phyloP scores from a whole-genome alignment of 163 green algal genomes.

The Volvox carteri region DNA sequence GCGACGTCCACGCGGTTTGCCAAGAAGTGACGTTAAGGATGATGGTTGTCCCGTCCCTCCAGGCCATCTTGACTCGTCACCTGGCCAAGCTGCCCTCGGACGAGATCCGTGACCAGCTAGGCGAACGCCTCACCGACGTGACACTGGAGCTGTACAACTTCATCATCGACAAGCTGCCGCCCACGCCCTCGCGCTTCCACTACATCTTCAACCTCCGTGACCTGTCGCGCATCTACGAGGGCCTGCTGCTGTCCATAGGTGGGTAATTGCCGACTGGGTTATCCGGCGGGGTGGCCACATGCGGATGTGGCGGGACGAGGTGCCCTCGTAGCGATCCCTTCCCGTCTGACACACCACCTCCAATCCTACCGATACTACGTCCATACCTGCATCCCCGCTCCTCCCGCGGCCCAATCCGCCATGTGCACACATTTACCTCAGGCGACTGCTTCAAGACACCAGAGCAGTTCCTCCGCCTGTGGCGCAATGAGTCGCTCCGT shows the following conservation, averaged over 20 bases:
- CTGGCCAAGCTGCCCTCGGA: conserved; percentile 69
- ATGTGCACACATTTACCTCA: neutral
- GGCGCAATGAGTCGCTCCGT: conserved; percentile 85
- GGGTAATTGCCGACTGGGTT: neutral
- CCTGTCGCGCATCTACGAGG: conserved; percentile 84
- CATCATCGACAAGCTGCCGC: conserved; percentile 87
- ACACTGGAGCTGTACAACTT: conserved; percentile 87
- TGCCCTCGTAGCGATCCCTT: too few species aligned
- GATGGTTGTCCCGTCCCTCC: too few species aligned
- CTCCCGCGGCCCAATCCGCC: too few species aligned
- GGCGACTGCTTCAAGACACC: conserved; percentile 69
- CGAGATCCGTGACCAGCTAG: conserved; percentile 70
- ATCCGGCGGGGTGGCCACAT: too few species aligned
- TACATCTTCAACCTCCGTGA: conserved; percentile 95
- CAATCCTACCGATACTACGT: too few species aligned
- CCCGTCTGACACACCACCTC: too few species aligned
- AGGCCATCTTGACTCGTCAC: conserved; percentile 81
- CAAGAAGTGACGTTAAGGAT: too few species aligned
- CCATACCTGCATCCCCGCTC: too few species aligned
- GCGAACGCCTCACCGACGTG: conserved; percentile 74
- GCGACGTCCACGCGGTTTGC: too few species aligned
- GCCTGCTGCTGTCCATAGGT: conserved; percentile 74
- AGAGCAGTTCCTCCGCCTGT: conserved; percentile 81
- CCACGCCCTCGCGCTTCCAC: conserved; percentile 89
- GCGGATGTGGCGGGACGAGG: too few species aligned